These are phyloP conservation scores for Penicillium sp. DNA, from an alignment of 2,329 filamentous ascomycete genomes.

Conservation along the genomic window DNA sequence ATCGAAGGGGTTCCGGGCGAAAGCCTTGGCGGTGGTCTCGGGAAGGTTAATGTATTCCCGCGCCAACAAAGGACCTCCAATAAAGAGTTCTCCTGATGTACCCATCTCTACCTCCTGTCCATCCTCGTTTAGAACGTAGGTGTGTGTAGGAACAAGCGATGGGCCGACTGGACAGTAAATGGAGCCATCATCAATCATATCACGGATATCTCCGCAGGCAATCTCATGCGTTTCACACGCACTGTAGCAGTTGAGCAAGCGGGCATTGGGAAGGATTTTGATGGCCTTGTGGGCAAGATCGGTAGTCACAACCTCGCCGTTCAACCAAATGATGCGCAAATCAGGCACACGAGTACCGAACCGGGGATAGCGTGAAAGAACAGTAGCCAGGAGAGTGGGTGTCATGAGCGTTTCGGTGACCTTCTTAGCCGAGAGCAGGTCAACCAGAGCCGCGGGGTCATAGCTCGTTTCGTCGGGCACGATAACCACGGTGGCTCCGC, in stretches of 20 bases:
- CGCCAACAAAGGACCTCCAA: conserved; percentile 71
- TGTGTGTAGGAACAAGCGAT: conserved; percentile 64
- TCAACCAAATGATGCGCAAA: conserved; percentile 71
- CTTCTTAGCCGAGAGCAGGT: conserved; percentile 61
- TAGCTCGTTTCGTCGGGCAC: conserved; percentile 76
- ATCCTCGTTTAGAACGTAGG: conserved; percentile 69
- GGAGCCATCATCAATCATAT: conserved; percentile 63
- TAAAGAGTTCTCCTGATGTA: conserved; percentile 67
- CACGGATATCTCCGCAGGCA: conserved; percentile 70
- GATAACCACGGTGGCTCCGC: conserved; percentile 72
- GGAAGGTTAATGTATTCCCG: conserved; percentile 74
- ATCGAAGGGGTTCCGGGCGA: conserved; percentile 62
- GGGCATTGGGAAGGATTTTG: conserved; percentile 21
- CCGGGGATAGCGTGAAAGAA: too few species aligned
- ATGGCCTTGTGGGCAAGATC: conserved; percentile 57
- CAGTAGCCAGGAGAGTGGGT: conserved; percentile 69
- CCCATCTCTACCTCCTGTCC: conserved; percentile 63
- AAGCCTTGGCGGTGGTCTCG: conserved; percentile 71
- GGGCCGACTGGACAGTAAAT: conserved; percentile 71
- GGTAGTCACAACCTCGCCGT: conserved; percentile 77
- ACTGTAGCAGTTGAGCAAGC: conserved; percentile 76
- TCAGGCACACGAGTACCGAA: too few species aligned
- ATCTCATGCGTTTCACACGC: conserved; percentile 80
- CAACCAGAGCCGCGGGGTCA: conserved; percentile 70
- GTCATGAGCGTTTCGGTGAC: conserved; percentile 84